Evolutionary conservation across 176 grass and related monocot genomes (phyloP), one percentile per base, ranked within the genome.

Genomic region (Dactylis glomerata): DNA sequence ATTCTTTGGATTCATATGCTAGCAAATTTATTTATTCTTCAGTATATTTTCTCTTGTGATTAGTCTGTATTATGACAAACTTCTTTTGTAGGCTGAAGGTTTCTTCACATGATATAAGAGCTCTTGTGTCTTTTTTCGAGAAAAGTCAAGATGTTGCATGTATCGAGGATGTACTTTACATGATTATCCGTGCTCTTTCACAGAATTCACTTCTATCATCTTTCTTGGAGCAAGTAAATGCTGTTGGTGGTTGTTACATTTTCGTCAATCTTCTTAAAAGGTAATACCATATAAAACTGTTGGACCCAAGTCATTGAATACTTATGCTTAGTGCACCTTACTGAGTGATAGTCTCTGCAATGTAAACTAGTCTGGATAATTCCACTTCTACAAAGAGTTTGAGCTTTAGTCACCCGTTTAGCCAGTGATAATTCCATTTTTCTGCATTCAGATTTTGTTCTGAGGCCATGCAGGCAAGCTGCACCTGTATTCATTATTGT

Each of bases 111-210:
- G 96, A 98, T 90, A 85, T 98, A 86, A 98, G 78, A 85, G 91
- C 89, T 82, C 87, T 98, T 58, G 87, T 95, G 73, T 93, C 96
- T 38, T 93, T 98, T 81, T 88, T 98, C 10, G 96, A 98, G 88
- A 95, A 84, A 90, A 98, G 96, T 88, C 91, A 93, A 81, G 96
- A 98, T 90, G 87, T 98, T 92, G 89, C 89, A 69, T 98, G 93
- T 40, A 89, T 98, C 76, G 96, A 98, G 81, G 96, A 98, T 92
- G 73, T 93, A 83, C 85, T 98, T 65, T 80, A 98, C 78, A 98
- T 95, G 93, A 87, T 98, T 75, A 93, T 95, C 63, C 96, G 87
- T 17, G 89, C 93, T 74, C 87, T 95, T 79, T 93, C 96, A 73
- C 85, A 92, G 1, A 95, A 92, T 58, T 91, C 91, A 40, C 61